phyloP scores from a whole-genome alignment of 2,329 filamentous ascomycete species.

The Bipolaris cookei region DNA sequence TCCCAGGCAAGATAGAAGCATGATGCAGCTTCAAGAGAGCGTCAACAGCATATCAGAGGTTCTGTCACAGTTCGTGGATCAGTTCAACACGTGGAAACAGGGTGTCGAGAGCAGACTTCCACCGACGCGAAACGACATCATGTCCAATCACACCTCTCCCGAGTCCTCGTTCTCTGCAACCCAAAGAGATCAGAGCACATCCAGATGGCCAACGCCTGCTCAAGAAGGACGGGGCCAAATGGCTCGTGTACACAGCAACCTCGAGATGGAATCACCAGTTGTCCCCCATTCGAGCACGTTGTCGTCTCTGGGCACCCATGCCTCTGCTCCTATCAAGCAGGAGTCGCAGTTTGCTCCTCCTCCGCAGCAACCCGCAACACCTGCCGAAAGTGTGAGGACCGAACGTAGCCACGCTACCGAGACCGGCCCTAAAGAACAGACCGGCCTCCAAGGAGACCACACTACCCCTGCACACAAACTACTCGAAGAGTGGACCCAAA shows the following conservation, averaged over 20 bases:
- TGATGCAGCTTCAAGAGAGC: constrained; percentile 56
- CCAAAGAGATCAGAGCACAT: constrained; percentile 33
- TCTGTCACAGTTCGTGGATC: constrained; percentile 38
- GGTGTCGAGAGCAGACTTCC: constrained; percentile 40
- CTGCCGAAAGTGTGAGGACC: constrained; percentile 43
- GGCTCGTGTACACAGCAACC: constrained; percentile 37
- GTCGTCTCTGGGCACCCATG: constrained; percentile 36
- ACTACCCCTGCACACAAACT: no score
- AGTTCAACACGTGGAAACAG: constrained; percentile 45
- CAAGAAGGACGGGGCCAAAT: constrained; percentile 35
- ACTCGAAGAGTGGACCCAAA: no score
- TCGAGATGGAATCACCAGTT: constrained; percentile 45
- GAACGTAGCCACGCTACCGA: constrained; percentile 29
- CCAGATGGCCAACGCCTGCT: constrained; percentile 40
- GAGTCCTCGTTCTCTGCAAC: constrained; percentile 34
- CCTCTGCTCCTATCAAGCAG: constrained; percentile 42
- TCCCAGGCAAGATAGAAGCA: constrained; percentile 56
- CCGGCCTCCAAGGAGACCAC: constrained; percentile 76
- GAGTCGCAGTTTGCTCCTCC: constrained; percentile 30
- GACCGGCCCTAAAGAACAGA: constrained; percentile 31
- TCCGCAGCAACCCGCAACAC: constrained; percentile 41
- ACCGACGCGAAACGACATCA: constrained; percentile 23
- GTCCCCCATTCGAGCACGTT: constrained; percentile 36
- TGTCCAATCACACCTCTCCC: constrained; percentile 38
- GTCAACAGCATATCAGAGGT: constrained; percentile 49